Evolutionary conservation across 495 filamentous ascomycete genomes (phyloP).

Genomic region (Aspergillus hancockii): DNA sequence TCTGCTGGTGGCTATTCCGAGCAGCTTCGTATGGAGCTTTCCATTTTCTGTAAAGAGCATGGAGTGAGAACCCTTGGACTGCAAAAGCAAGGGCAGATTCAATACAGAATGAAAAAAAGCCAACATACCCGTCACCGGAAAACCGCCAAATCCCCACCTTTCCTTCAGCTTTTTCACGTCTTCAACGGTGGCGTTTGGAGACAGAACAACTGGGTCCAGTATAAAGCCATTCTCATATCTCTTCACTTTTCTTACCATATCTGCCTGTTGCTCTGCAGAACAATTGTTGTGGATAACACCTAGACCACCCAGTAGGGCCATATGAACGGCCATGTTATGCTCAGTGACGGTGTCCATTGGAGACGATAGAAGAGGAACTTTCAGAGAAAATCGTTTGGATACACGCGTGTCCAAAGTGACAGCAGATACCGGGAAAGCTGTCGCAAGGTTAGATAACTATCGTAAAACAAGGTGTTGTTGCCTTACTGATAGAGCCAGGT

Average conservation of each 20-base stretch:
- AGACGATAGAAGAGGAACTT: slow-evolving; percentile 92
- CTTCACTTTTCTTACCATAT: slow-evolving; percentile 99
- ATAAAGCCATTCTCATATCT: slow-evolving; percentile 99
- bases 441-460: too few relatives aligned
- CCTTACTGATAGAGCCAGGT: too few relatives aligned
- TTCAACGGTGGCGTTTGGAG: slow-evolving; percentile 80
- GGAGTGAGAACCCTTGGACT: slow-evolving; percentile 22
- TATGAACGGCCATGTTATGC: slow-evolving; percentile 98
- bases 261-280: slow-evolving; percentile 88
- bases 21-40: slow-evolving; percentile 86
- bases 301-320: slow-evolving; percentile 93
- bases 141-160: slow-evolving; percentile 98
- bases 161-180: slow-evolving; percentile 92
- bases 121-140: slow-evolving; percentile 93
- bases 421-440: too few relatives aligned
- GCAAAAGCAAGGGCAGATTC: slow-evolving; percentile 25
- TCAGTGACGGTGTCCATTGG: slow-evolving; percentile 99
- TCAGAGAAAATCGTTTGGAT: slow-evolving; percentile 90
- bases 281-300: slow-evolving; percentile 99
- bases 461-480: too few relatives aligned
- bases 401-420: slow-evolving; percentile 89
- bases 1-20: slow-evolving; percentile 95
- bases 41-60: slow-evolving; percentile 68
- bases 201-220: slow-evolving; percentile 86
- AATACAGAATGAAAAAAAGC: slow-evolving; percentile 17